Conservation (phyloP, 805 yeast species). For the Zygoascus tannicola region DNA sequence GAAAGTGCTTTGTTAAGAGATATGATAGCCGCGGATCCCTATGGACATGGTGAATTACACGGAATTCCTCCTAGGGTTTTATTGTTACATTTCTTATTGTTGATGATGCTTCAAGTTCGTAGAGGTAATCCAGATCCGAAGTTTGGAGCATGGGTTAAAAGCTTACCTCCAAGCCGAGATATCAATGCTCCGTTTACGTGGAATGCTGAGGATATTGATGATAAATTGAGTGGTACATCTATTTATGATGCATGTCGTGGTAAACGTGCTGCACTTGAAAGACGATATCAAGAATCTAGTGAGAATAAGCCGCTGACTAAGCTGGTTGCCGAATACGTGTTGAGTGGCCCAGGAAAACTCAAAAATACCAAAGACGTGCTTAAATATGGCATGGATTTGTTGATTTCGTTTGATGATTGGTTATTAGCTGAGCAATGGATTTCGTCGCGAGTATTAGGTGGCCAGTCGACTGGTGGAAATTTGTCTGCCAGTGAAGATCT, state of each 20-base stretch:
- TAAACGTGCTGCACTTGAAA: slow-evolving; percentile 17
- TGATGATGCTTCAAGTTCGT: slow-evolving; percentile 11
- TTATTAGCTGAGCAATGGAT: slow-evolving; percentile 30
- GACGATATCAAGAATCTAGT: slow-evolving; percentile 16
- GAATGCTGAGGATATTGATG: slow-evolving; percentile 19
- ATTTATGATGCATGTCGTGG: slow-evolving; percentile 21
- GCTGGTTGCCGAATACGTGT: slow-evolving; percentile 9
- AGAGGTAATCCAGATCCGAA: slow-evolving; percentile 15
- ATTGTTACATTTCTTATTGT: slow-evolving; percentile 12
- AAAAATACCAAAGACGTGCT: not conserved
- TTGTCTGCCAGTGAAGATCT: slow-evolving; percentile 13
- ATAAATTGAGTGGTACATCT: slow-evolving; percentile 18
- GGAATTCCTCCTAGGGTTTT: slow-evolving; percentile 1
- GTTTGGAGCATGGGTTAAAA: slow-evolving; percentile 17
- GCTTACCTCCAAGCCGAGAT: slow-evolving; percentile 22
- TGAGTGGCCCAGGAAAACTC: slow-evolving; percentile 5
- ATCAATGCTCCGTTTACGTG: slow-evolving; percentile 26
- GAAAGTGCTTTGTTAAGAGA: slow-evolving; percentile 5
- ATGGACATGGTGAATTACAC: not conserved
- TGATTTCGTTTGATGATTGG: slow-evolving; percentile 20
- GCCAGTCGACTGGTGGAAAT: slow-evolving; percentile 4
- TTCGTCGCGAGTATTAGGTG: slow-evolving; percentile 28
- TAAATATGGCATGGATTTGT: not conserved
- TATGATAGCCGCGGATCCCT: slow-evolving; percentile 3
- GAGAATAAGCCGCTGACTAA: slow-evolving; percentile 7